Evolutionary conservation across 345 rosid genomes (phyloP).

Genomic region (Hirschfeldia incana): DNA sequence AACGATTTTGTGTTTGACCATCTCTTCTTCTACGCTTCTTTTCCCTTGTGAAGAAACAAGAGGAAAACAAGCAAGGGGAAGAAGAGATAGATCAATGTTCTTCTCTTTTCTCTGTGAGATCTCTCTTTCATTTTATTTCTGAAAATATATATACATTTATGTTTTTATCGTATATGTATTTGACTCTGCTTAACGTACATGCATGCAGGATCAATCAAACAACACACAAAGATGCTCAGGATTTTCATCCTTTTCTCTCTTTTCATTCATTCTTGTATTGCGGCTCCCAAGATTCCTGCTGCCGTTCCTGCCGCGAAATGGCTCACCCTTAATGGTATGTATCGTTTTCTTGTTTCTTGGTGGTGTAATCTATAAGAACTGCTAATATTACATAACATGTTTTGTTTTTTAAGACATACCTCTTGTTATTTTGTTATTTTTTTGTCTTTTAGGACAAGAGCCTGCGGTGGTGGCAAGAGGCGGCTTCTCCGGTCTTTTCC

Average conservation of each 20-base stretch:
- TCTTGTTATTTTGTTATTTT: not conserved
- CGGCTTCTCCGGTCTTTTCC: conserved; percentile 80
- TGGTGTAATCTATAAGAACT: not conserved
- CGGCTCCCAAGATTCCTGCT: conserved; percentile 22
- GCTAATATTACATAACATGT: not conserved
- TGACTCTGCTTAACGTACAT: conserved; percentile 4
- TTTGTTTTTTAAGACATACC: not conserved
- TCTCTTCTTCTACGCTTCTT: conserved; percentile 16
- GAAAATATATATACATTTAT: not conserved
- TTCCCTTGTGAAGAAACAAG: not conserved
- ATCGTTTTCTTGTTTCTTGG: not conserved
- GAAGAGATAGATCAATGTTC: conserved; percentile 26
- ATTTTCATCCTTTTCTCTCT: conserved; percentile 46
- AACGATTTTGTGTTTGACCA: conserved; percentile 24
- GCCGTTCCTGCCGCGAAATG: conserved; percentile 48
- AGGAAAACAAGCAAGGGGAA: conserved; percentile 23
- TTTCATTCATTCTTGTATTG: conserved; percentile 46
- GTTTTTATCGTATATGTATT: not conserved
- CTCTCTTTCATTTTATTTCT: not conserved
- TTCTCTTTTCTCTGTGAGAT: conserved; percentile 19
- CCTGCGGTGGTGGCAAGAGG: conserved; percentile 80
- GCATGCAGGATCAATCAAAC: conserved; percentile 27
- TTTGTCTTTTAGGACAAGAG: conserved; percentile 47
- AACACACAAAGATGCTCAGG: conserved; percentile 50
- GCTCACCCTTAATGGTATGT: conserved; percentile 42